Conservation (phyloP, 2,329 filamentous ascomycete genomes). For the Fusarium anguioides region DNA sequence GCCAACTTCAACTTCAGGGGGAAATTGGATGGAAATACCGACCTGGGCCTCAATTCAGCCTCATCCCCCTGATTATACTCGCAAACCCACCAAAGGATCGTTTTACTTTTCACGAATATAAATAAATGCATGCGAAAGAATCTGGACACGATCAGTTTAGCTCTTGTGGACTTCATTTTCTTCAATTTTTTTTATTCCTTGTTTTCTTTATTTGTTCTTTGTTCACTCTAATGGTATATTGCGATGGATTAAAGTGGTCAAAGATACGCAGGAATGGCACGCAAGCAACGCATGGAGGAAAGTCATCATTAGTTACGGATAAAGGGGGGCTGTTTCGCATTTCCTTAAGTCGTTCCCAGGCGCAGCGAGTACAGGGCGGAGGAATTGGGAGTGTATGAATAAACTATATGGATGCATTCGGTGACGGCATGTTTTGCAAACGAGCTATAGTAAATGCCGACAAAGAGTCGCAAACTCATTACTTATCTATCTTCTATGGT, state of each 20-base stretch:
- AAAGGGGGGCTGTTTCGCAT: conserved; percentile 10
- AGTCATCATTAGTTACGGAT: conserved; percentile 7
- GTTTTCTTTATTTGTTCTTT: conserved; percentile 12
- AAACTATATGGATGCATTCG: conserved; percentile 24
- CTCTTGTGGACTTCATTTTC: conserved; percentile 2
- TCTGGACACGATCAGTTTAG: conserved; percentile 10
- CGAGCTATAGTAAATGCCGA: conserved; percentile 20
- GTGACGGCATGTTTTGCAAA: conserved; percentile 24
- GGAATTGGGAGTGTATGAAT: conserved; percentile 26
- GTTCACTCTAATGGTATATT: conserved; percentile 31
- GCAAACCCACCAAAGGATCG: conserved; percentile 8
- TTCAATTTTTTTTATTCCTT: neutral
- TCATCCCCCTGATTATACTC: conserved; percentile 16
- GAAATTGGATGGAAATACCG: conserved; percentile 9
- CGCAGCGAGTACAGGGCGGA: conserved; percentile 14
- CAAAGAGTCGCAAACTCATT: neutral
- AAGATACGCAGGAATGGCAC: conserved; percentile 21
- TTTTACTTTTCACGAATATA: conserved; percentile 30
- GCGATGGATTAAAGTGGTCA: conserved; percentile 20
- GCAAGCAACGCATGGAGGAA: conserved; percentile 14
- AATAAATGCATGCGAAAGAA: conserved; percentile 17
- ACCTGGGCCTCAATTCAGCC: conserved; percentile 13
- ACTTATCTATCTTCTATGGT: neutral
- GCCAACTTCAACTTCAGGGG: conserved; percentile 3
- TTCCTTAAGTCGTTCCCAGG: conserved; percentile 18